These are phyloP conservation scores for Omphalea diandra DNA, from an alignment of 441 rosid species.

Conservation along the genomic window DNA sequence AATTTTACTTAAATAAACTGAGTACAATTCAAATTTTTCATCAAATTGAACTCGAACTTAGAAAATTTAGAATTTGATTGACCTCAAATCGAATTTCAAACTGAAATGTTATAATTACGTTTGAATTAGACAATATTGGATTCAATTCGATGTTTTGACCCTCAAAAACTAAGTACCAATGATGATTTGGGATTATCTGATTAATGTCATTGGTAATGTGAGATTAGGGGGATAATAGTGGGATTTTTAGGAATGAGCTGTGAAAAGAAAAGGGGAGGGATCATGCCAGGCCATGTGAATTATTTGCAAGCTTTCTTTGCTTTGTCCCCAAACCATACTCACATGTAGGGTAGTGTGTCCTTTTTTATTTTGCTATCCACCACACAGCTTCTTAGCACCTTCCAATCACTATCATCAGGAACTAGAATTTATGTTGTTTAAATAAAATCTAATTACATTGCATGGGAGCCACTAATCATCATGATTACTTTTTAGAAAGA, in stretches of 20 bases:
- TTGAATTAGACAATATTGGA: no score
- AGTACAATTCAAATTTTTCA: no score
- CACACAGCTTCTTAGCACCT: slow-evolving; percentile 31
- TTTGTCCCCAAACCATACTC: slow-evolving; percentile 67
- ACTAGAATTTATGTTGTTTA: slow-evolving; percentile 31
- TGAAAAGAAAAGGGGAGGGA: slow-evolving; percentile 32
- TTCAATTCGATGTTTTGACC: no score
- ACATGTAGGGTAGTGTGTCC: slow-evolving; percentile 59
- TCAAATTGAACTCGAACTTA: no score
- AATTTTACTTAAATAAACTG: no score
- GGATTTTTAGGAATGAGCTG: slow-evolving; percentile 49
- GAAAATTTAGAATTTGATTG: no score
- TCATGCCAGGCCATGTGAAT: slow-evolving; percentile 68
- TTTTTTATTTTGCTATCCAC: slow-evolving; percentile 6
- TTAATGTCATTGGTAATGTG: neutral
- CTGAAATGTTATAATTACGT: no score
- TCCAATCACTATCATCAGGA: slow-evolving; percentile 28
- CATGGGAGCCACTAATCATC: slow-evolving; percentile 30
- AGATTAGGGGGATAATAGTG: slow-evolving; percentile 21
- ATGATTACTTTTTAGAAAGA: slow-evolving; percentile 15
- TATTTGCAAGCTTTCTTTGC: slow-evolving; percentile 47
- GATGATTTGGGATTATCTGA: no score
- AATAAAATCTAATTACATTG: slow-evolving; percentile 12
- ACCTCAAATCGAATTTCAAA: no score
- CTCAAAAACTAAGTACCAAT: no score